phyloP scores from a whole-genome alignment of 352 stramenopile species.

The Globisporangium cystogenes region DNA sequence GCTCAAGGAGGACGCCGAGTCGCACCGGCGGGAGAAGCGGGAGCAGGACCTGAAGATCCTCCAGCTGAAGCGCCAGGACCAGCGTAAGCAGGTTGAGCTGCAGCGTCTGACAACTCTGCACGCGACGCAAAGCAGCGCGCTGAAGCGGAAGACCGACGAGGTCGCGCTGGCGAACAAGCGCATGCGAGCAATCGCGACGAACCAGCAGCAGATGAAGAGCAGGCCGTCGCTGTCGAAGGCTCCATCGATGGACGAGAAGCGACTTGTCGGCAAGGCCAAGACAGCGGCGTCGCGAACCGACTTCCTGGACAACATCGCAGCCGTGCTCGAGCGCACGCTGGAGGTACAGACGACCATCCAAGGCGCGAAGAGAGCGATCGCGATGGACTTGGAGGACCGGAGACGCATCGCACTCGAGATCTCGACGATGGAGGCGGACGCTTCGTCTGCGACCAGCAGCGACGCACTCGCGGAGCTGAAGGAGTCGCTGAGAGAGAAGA shows the following conservation, averaged over 20 bases:
- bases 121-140: conserved; percentile 34
- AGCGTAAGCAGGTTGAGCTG: conserved; percentile 47
- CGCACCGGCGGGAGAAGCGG: conserved; percentile 36
- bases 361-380: conserved; percentile 42
- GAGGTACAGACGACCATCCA: conserved; percentile 41
- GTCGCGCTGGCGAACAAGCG: conserved; percentile 36
- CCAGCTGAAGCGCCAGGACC: conserved; percentile 51
- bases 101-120: conserved; percentile 38
- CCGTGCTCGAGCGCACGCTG: conserved; percentile 31
- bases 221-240: background rate
- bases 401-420: conserved; percentile 46
- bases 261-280: background rate
- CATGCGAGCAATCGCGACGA: conserved; percentile 24
- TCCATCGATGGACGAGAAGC: background rate
- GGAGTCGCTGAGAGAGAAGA: conserved; percentile 37
- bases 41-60: conserved; percentile 40
- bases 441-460: conserved; percentile 9
- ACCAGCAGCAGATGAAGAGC: conserved; percentile 19
- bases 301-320: conserved; percentile 21
- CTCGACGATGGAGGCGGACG: conserved; percentile 14
- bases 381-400: conserved; percentile 42
- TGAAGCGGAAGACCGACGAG: conserved; percentile 66
- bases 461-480: conserved; percentile 29
- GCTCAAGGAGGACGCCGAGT: conserved; percentile 29
- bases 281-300: conserved; percentile 5